phyloP scores from a whole-genome alignment of 2,329 filamentous ascomycete genomes.

The Colletotrichum sp. region DNA sequence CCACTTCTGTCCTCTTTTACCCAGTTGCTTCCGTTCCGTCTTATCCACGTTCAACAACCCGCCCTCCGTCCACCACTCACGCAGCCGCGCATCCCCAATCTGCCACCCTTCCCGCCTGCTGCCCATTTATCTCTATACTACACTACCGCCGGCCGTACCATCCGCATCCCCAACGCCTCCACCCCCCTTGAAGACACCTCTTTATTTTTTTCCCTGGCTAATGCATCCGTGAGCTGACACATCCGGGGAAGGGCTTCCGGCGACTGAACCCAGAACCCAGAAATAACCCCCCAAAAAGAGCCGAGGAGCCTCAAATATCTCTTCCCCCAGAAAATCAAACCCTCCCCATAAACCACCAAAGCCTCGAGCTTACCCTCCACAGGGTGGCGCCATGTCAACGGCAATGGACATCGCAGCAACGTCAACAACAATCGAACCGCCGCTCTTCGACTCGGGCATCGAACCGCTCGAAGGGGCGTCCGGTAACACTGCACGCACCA shows the following conservation, averaged over 20 bases:
- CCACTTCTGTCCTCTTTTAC: neutral
- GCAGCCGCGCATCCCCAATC: neutral
- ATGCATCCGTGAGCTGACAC: slow-evolving; percentile 22
- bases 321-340: neutral
- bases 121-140: neutral
- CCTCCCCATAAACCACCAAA: neutral
- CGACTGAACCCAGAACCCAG: slow-evolving; percentile 19
- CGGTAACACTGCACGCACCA: slow-evolving; percentile 9
- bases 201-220: neutral
- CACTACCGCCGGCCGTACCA: neutral
- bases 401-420: slow-evolving; percentile 7
- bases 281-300: slow-evolving; percentile 3
- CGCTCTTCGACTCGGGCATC: slow-evolving; percentile 7
- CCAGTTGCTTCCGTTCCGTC: neutral
- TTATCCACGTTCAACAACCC: neutral
- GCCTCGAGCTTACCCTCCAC: neutral
- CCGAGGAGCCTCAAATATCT: slow-evolving; percentile 9
- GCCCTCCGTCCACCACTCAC: neutral
- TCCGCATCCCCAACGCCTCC: neutral
- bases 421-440: neutral
- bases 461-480: slow-evolving; percentile 20
- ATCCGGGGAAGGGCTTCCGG: slow-evolving; percentile 22
- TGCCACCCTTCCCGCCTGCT: neutral
- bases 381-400: neutral
- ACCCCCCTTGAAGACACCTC: slow-evolving; percentile 13